Percentiles rank a stretch among this genome's conserved stretches.
Evolutionary conservation across 129 eudicot genomes (phyloP).

Genomic region (Saussurea involucrata): DNA sequence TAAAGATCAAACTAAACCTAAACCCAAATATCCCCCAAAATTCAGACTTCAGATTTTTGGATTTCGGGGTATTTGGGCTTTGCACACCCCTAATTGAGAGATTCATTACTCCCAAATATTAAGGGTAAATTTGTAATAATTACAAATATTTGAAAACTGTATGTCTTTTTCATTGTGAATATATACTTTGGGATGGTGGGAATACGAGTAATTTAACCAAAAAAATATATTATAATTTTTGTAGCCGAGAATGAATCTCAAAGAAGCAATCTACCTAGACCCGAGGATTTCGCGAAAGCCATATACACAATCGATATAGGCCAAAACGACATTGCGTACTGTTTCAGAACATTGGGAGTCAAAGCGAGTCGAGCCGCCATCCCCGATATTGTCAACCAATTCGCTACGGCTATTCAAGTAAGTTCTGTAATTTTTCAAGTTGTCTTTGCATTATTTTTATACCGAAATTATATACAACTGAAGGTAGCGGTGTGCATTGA

Average conservation of each 20-base stretch:
- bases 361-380: conserved; percentile 30
- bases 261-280: conserved; percentile 44
- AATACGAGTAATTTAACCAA: background rate
- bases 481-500: too few relatives aligned
- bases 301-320: conserved; percentile 76
- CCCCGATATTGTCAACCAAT: conserved; percentile 41
- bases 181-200: background rate
- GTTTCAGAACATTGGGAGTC: conserved; percentile 37
- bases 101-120: background rate
- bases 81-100: too few relatives aligned
- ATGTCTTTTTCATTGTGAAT: background rate
- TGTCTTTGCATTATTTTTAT: background rate
- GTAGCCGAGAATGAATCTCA: conserved; percentile 32
- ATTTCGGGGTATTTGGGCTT: too few relatives aligned
- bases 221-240: background rate
- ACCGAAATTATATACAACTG: background rate
- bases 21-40: too few relatives aligned
- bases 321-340: conserved; percentile 58
- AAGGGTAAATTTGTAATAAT: background rate
- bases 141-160: background rate
- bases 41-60: too few relatives aligned
- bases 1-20: too few relatives aligned
- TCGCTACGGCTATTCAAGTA: conserved; percentile 41
- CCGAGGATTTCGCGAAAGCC: conserved; percentile 52
- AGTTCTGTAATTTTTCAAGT: background rate